Base-by-base conservation (phyloP, 2,329 filamentous ascomycete species). In the Alternaria longipes region DNA sequence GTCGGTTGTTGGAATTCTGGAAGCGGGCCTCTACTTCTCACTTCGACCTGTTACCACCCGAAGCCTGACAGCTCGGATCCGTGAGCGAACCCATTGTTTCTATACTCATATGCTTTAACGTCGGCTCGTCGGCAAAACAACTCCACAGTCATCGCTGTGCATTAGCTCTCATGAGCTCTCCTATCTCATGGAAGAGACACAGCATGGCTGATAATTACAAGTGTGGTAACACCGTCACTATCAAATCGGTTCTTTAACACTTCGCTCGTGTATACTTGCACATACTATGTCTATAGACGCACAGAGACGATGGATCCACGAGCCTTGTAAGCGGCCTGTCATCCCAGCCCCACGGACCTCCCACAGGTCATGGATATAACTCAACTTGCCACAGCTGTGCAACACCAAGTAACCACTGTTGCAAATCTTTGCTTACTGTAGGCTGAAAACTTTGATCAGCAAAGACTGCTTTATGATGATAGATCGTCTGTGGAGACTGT, bases 301-400 rank as follows among this genome's bases (percentile, higher is more conserved):
- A 60, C 36, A 52, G 50, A 42, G 42, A 45, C 22, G 36, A 30
- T 45, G 34, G 28, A 32, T 34, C 56, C 60, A 66, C 60, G 58
- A 68, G 64, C 59, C 50, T 59, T 60, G 51, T 58, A 63, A 63
- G 49, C 47, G 34, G 36, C 45, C 60, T 67, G 65, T 68, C 54
- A 58, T 54, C 42, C 44, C 36, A 61, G 32, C n/a, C 36, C 49
- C 42, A 42, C 41, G 40, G 42, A 36, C 56, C 9, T 28, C 30
- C 12, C 22, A 51, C 56, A 45, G 38, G 16, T n/a, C 26, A 46
- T 40, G 38, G 51, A 38, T 38, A 44, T 20, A 45, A n/a, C 14
- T 41, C 40, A 38, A 41, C 30, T 38, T 41, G 38, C 46, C 18
- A 49, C 16, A 28, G 30, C 51, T 34, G 49, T 60, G 57, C 40